These are phyloP conservation scores for Trichoderma koningiopsis DNA, from an alignment of 2,329 filamentous ascomycete species.

Conservation along the genomic window DNA sequence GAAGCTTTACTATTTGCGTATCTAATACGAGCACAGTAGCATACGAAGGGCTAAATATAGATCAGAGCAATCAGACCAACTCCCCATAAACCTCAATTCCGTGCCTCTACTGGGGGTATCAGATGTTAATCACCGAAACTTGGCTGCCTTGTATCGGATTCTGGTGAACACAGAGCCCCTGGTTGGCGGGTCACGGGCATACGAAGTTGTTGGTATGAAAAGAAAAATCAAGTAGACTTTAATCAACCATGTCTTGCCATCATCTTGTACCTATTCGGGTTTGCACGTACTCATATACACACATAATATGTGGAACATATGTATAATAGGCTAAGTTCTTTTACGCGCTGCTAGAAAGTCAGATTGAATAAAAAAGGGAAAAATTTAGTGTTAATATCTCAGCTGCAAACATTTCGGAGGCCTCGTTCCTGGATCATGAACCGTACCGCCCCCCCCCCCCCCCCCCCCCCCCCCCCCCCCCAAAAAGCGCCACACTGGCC, in stretches of 20 bases:
- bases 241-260: background rate
- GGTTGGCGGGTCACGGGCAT: background rate
- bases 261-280: background rate
- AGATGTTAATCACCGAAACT: conserved; percentile 4
- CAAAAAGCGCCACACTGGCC: background rate
- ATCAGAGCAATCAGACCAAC: background rate
- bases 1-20: background rate
- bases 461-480: background rate
- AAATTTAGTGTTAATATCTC: background rate
- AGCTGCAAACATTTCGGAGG: background rate
- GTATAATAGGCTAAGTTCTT: background rate
- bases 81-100: background rate
- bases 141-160: conserved; percentile 19
- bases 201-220: background rate
- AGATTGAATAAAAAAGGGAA: background rate
- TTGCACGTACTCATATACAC: background rate
- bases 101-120: background rate
- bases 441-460: background rate
- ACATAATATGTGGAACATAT: background rate
- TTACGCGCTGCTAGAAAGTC: background rate
- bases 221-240: background rate
- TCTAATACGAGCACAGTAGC: background rate
- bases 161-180: conserved; percentile 7
- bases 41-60: background rate
- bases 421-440: conserved; percentile 5